These are phyloP conservation scores for Amborella trichopoda DNA, from an alignment of 164 flowering plant species.

Conservation along the genomic window DNA sequence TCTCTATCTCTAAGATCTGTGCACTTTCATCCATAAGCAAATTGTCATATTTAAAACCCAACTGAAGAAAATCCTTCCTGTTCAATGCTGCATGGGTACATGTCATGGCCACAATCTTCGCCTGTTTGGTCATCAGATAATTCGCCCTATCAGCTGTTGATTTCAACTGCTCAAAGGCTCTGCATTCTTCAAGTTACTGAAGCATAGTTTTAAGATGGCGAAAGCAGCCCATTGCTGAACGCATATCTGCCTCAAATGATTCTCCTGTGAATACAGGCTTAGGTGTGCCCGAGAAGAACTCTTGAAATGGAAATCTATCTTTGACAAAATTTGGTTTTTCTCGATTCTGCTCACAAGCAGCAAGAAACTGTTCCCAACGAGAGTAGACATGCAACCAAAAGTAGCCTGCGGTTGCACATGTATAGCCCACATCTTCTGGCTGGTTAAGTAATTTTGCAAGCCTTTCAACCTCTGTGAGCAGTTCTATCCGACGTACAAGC, in stretches of 20 bases:
- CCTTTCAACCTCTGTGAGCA: conserved; percentile 88
- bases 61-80: conserved; percentile 87
- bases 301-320: conserved; percentile 82
- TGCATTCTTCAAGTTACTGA: conserved; percentile 92
- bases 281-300: conserved; percentile 70
- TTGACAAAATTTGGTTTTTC: conserved; percentile 65
- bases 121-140: conserved; percentile 95
- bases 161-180: conserved; percentile 96
- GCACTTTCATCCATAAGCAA: conserved; percentile 99
- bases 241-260: conserved; percentile 90
- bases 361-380: conserved; percentile 94
- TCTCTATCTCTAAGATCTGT: conserved; percentile 92
- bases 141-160: conserved; percentile 96
- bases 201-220: conserved; percentile 90
- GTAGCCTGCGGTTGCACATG: conserved; percentile 98
- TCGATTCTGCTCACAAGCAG: conserved; percentile 59
- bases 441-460: conserved; percentile 86
- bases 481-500: conserved; percentile 90
- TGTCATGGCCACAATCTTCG: conserved; percentile 98
- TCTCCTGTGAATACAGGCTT: conserved; percentile 69
- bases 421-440: conserved; percentile 95
- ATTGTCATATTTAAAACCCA: conserved; percentile 95
- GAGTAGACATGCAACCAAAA: conserved; percentile 98
- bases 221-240: conserved; percentile 89
- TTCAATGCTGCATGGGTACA: conserved; percentile 98